Conservation (phyloP, 2,329 filamentous ascomycete genomes). For the Claviceps sp. region DNA sequence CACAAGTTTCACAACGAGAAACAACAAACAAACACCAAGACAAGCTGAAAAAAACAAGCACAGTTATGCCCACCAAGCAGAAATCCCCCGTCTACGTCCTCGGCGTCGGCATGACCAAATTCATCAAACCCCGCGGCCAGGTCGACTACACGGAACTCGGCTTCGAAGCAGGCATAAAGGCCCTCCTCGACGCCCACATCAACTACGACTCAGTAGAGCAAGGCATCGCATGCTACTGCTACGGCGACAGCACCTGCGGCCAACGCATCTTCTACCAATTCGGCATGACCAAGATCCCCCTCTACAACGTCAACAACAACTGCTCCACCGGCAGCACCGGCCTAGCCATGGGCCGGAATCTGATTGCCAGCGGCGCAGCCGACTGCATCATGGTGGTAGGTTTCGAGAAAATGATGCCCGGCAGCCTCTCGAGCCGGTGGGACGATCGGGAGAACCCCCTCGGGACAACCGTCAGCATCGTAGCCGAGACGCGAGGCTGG, state of each 20-base stretch:
- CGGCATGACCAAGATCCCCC: conserved; percentile 90
- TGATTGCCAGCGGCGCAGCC: conserved; percentile 67
- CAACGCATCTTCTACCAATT: conserved; percentile 99
- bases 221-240: conserved; percentile 95
- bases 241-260: conserved; percentile 87
- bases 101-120: conserved; percentile 97
- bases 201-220: conserved; percentile 95
- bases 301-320: conserved; percentile 99
- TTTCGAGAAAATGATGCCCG: conserved; percentile 96
- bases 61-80: conserved; percentile 33
- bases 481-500: conserved; percentile 67
- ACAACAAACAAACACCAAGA: too few species aligned
- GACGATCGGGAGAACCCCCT: conserved; percentile 74
- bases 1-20: too few species aligned
- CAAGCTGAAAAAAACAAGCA: not conserved
- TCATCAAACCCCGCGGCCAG: conserved; percentile 91
- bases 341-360: conserved; percentile 66
- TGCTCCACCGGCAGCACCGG: conserved; percentile 93
- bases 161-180: conserved; percentile 84
- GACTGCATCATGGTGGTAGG: conserved; percentile 86
- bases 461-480: conserved; percentile 60
- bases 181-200: conserved; percentile 74
- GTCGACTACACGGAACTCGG: conserved; percentile 92
- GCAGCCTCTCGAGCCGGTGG: conserved; percentile 72
- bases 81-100: conserved; percentile 65